Evolutionary conservation across 768 basidiomycete genomes (phyloP).

Genomic region (Termitomyces sp.): DNA sequence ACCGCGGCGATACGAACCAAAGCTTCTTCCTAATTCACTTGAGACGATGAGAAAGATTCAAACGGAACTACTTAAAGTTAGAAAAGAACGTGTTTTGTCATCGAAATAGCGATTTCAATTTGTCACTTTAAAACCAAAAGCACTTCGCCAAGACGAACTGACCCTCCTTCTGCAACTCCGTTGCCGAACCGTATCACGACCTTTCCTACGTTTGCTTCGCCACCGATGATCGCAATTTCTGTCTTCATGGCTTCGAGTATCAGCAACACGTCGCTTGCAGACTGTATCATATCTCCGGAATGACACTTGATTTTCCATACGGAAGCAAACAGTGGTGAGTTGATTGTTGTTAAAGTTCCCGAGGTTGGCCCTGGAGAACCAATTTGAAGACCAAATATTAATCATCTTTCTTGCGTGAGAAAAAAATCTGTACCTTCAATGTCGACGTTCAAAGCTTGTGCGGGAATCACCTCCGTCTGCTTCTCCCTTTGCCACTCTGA

Average conservation of each 20-base stretch:
- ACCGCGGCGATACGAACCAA: background rate
- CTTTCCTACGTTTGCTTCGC: slow-evolving; percentile 40
- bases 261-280: slow-evolving; percentile 37
- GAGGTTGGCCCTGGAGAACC: background rate
- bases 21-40: background rate
- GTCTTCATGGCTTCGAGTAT: slow-evolving; percentile 68
- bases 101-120: background rate
- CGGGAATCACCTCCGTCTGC: background rate
- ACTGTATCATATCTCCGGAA: slow-evolving; percentile 35
- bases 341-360: slow-evolving; percentile 11
- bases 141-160: slow-evolving; percentile 42
- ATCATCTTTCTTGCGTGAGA: background rate
- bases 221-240: slow-evolving; percentile 45
- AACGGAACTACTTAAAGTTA: too few species aligned
- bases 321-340: slow-evolving; percentile 36
- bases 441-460: background rate
- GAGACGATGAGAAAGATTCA: background rate
- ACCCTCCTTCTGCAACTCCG: slow-evolving; percentile 36
- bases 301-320: slow-evolving; percentile 47
- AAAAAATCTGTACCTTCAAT: background rate
- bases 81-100: background rate
- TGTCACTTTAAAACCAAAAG: slow-evolving; percentile 29
- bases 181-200: slow-evolving; percentile 32
- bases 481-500: slow-evolving; percentile 36
- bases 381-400: background rate